Percentiles rank a stretch among this genome's conserved stretches.
phyloP scores from a whole-genome alignment of 1,284 basidiomycete genomes.

The Cutaneotrichosporon mucoides region DNA sequence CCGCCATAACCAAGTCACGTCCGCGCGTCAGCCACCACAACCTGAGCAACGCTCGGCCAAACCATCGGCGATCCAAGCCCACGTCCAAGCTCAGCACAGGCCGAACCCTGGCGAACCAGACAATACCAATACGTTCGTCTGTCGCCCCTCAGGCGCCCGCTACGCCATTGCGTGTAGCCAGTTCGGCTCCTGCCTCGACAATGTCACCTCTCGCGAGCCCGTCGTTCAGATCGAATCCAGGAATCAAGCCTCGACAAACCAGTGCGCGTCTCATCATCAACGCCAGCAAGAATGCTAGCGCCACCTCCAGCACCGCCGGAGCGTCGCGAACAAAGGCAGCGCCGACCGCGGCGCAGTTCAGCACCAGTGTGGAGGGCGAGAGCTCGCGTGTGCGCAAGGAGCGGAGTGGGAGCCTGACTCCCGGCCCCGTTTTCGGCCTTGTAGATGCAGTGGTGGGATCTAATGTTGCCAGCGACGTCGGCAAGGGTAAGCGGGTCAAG shows the following conservation, averaged over 20 bases:
- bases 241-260: constrained; percentile 42
- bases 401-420: constrained; percentile 37
- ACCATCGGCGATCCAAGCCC: constrained; percentile 26
- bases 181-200: constrained; percentile 24
- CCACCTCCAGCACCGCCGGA: neutral
- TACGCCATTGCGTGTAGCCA: constrained; percentile 20
- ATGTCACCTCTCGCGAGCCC: constrained; percentile 17
- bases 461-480: constrained; percentile 12
- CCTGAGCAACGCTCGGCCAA: constrained; percentile 21
- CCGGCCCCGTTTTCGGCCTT: constrained; percentile 20
- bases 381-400: constrained; percentile 23
- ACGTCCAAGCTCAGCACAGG: constrained; percentile 13
- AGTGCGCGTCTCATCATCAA: constrained; percentile 36
- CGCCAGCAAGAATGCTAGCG: constrained; percentile 10
- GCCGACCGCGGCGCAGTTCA: neutral
- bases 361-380: constrained; percentile 6
- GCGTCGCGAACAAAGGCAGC: neutral
- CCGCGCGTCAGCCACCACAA: constrained; percentile 16
- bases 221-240: constrained; percentile 26
- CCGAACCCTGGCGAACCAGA: constrained; percentile 25
- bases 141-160: constrained; percentile 12
- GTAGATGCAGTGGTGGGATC: constrained; percentile 15
- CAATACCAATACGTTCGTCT: constrained; percentile 41
- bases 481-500: constrained; percentile 36
- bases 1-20: constrained; percentile 12